phyloP scores from a whole-genome alignment of 2,329 filamentous ascomycete genomes.

The Proliferodiscus dingleyae region DNA sequence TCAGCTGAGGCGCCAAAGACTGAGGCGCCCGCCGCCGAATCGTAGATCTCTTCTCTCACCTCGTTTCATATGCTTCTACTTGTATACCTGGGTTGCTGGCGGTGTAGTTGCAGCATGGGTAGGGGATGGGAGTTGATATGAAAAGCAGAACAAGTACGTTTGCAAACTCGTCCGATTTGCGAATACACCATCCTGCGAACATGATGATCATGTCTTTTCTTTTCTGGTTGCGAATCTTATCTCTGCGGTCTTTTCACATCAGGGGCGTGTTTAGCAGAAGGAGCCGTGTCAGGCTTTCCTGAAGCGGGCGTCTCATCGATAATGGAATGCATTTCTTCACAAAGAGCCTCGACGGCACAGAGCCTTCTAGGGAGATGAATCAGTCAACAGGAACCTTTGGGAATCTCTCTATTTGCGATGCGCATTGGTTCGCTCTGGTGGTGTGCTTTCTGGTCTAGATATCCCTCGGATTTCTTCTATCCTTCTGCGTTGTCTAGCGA shows the following conservation, averaged over 20 bases:
- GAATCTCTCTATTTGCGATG: slow-evolving; percentile 23
- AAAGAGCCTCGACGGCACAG: slow-evolving; percentile 28
- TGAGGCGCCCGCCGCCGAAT: slow-evolving; percentile 44
- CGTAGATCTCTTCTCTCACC: slow-evolving; percentile 43
- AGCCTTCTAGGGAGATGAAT: slow-evolving; percentile 21
- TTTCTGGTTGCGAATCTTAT: slow-evolving; percentile 31
- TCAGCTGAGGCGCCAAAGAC: slow-evolving; percentile 24
- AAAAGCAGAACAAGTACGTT: slow-evolving; percentile 32
- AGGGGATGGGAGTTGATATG: slow-evolving; percentile 33
- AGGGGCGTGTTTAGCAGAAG: slow-evolving; percentile 24
- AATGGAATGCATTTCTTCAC: slow-evolving; percentile 30
- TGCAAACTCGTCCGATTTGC: slow-evolving; percentile 30
- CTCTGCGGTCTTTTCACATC: slow-evolving; percentile 25
- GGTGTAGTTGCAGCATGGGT: slow-evolving; percentile 31
- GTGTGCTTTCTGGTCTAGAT: slow-evolving; percentile 29
- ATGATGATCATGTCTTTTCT: slow-evolving; percentile 34
- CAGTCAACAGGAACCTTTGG: slow-evolving; percentile 17
- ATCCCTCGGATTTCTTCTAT: slow-evolving; percentile 28
- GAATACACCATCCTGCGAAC: slow-evolving; percentile 35
- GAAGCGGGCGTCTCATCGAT: slow-evolving; percentile 28
- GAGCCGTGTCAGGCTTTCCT: slow-evolving; percentile 22
- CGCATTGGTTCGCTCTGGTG: slow-evolving; percentile 20
- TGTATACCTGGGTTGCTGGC: slow-evolving; percentile 30
- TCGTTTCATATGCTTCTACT: slow-evolving; percentile 35
- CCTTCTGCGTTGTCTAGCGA: slow-evolving; percentile 29